Evolutionary conservation across 495 filamentous ascomycete genomes (phyloP), one percentile per base, ranked within the genome.

Genomic region (Neurospora intermedia): DNA sequence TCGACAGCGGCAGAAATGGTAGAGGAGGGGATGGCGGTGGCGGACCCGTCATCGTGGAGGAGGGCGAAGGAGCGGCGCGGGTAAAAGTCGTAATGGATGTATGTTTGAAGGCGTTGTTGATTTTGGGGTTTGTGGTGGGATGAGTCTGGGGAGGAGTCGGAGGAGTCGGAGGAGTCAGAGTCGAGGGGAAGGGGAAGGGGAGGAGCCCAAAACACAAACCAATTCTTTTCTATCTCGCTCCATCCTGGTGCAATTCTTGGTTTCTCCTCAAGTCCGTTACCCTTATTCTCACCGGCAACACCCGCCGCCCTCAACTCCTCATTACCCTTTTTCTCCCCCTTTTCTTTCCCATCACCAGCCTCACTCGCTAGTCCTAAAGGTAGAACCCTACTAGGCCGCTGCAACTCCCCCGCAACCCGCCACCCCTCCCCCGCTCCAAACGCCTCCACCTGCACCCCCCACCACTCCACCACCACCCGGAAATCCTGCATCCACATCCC

Each of bases 181-280:
- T 5, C 15, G 23, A 35, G 54, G 0, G 16, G 16, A 27, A 23
- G 54, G 16, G 23, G 23, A 31, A 6, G 6, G 15, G 54, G 54
- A 35, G 54, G 54, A 16, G 87, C 85, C 87, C 87, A 88, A 78
- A 88, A 89, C 10, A 86, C 35, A 48, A 89, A 88, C 81, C 82
- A 89, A 73, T 89, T 88, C 83, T 88, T 88, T 77, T 89, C 86
- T 6, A 88, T 46, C 9, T 74, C 39, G 7, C 69, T 62, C 71
- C 77, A 84, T 16, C 54, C 54, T 6, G 2, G 0, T 13, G 54
- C 23, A 31, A 66, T 35, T 0, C 35, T 15, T 0, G 54, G 13
- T 0, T 31, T 62, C 6, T 35, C 27, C 27, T 62, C 23, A 8
- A 6, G 35, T n/a, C n/a, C n/a, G n/a, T n/a, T n/a, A 3, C 35